These are phyloP conservation scores for Xeromyces bisporus DNA, from an alignment of 495 filamentous ascomycete genomes.

Conservation along the genomic window DNA sequence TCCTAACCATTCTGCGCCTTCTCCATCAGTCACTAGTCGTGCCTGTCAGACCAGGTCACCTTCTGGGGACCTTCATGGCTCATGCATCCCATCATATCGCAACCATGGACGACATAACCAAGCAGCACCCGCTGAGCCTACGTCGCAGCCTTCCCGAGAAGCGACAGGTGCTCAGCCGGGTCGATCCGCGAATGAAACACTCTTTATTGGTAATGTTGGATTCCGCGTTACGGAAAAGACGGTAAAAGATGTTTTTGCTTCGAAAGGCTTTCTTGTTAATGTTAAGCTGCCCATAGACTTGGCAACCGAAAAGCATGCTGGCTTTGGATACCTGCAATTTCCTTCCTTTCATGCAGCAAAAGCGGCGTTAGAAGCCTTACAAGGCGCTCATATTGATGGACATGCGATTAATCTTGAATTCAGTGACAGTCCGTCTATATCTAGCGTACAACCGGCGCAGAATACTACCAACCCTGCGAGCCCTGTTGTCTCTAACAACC, in stretches of 20 bases:
- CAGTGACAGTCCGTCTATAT: slow-evolving; percentile 28
- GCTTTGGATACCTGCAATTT: slow-evolving; percentile 84
- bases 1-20: no score
- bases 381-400: slow-evolving; percentile 60
- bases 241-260: slow-evolving; percentile 58
- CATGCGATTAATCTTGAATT: slow-evolving; percentile 81
- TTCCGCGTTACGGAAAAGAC: slow-evolving; percentile 63
- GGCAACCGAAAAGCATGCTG: slow-evolving; percentile 67
- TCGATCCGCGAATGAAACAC: slow-evolving; percentile 48
- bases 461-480: not conserved
- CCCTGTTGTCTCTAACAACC: not conserved
- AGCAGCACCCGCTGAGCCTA: no score
- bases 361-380: slow-evolving; percentile 52
- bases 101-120: no score
- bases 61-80: no score
- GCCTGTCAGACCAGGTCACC: no score
- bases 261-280: slow-evolving; percentile 50
- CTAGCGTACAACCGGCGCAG: slow-evolving; percentile 4
- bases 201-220: slow-evolving; percentile 86
- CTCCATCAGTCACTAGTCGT: no score
- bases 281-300: slow-evolving; percentile 75
- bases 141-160: no score
- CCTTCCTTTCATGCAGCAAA: slow-evolving; percentile 59
- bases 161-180: no score
- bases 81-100: no score